Evolutionary conservation across 495 filamentous ascomycete species (phyloP), one percentile per base, ranked within the genome.

Genomic region (Penicillium lividum): DNA sequence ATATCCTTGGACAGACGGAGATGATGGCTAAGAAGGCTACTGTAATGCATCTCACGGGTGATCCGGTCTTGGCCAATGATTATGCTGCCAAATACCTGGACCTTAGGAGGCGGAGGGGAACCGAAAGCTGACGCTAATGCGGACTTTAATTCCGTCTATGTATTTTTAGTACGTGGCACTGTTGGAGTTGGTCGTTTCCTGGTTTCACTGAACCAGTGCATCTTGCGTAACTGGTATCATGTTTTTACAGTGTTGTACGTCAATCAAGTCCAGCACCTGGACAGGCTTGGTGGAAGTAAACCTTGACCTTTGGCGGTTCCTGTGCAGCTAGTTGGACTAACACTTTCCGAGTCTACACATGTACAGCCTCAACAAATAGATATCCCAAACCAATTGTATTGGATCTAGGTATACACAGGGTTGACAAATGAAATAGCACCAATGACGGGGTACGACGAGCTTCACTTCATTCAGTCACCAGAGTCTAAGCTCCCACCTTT

Each of bases 1-100:
- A 96, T 73, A 76, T 87, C 16, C 72, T 80, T 22, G 89, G 86
- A 36, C 88, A 90, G 70, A 88, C 88, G 67, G 89, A 92, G 74
- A 87, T 90, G 84, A 84, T 95, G 77, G 89, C 89, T 2, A 93
- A 93, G 75, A 93, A 92, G 70, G 89, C 90, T 15, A 88, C 88
- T 8, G 79, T 96, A 42, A 89, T 90, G 82, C 86, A 86, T 68
- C 75, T 89, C 8, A 77, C 87, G 25, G 91, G 90, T 4, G 88
- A 96, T 60, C 72, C 81, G 52, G 82, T 80, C 16, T 68, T 89
- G 62, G 85, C 90, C 1, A 90, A 92, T 73, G 86, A 92, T 55
- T 91, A 83, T 71, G 89, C 89, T 5, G 82, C 86, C 10, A 83
- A 82, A 61, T 92, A 91, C 69, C 53, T 90, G 53, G 82, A 82